These are phyloP conservation scores for Eutrema salsugineum DNA, from an alignment of 441 rosid species.

Conservation along the genomic window DNA sequence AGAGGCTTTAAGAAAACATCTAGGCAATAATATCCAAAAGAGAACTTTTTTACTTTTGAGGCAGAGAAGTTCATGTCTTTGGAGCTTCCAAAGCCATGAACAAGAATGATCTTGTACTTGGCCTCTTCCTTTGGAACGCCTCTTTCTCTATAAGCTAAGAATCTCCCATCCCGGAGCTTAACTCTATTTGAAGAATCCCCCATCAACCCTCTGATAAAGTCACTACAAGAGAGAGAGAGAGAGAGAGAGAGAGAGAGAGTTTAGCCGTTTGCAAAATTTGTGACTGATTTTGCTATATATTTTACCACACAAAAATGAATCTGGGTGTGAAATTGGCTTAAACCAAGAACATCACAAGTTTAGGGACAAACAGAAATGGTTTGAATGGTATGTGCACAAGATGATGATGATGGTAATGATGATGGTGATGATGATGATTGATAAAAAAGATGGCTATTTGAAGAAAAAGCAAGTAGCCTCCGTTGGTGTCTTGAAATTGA, in stretches of 20 bases:
- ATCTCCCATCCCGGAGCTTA: slow-evolving; percentile 74
- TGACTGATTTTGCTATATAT: no score
- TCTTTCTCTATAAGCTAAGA: slow-evolving; percentile 63
- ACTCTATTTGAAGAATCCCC: slow-evolving; percentile 46
- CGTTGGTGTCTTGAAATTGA: neutral
- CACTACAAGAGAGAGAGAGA: slow-evolving; percentile 5
- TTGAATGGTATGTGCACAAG: no score
- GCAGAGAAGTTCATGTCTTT: slow-evolving; percentile 65
- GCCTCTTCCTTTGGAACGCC: slow-evolving; percentile 65
- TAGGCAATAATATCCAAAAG: neutral
- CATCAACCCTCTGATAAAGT: neutral
- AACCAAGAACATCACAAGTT: neutral
- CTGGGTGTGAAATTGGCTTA: neutral
- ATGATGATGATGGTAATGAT: slow-evolving; percentile 1
- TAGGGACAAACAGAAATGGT: neutral
- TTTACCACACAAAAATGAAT: neutral
- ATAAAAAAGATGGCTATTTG: neutral
- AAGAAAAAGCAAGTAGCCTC: neutral
- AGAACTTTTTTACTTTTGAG: slow-evolving; percentile 39
- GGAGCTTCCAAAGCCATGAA: slow-evolving; percentile 90
- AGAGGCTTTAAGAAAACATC: neutral
- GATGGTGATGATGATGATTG: slow-evolving; percentile 1
- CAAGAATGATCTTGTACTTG: slow-evolving; percentile 57
- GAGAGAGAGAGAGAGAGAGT: neutral
- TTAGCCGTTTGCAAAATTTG: no score